These are phyloP conservation scores for Detonula confervacea DNA, from an alignment of 352 stramenopile species.

Conservation along the genomic window DNA sequence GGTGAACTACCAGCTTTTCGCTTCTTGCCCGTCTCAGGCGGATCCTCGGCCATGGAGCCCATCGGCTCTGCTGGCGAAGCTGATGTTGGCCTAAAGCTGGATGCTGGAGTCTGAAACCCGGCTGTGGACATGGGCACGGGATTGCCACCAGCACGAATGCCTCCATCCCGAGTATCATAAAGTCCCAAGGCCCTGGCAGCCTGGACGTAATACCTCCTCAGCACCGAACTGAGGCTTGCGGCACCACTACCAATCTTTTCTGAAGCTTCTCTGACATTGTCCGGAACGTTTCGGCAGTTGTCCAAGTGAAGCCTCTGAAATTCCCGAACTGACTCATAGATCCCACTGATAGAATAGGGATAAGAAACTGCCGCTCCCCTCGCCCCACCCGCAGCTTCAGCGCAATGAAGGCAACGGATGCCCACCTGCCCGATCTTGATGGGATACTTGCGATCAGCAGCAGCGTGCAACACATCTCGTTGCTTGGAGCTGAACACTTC, in stretches of 20 bases:
- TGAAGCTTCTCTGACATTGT: constrained; percentile 54
- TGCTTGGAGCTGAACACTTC: constrained; percentile 76
- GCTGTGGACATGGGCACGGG: constrained; percentile 29
- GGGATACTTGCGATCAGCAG: constrained; percentile 68
- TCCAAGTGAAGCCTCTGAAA: constrained; percentile 80
- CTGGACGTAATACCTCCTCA: constrained; percentile 80
- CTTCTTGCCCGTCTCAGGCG: neutral
- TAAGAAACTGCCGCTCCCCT: constrained; percentile 62
- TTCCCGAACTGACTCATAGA: constrained; percentile 80
- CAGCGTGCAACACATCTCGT: constrained; percentile 62
- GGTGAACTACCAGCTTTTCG: too few species aligned
- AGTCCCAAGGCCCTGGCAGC: constrained; percentile 74
- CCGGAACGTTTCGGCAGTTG: constrained; percentile 64
- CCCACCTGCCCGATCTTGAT: constrained; percentile 74
- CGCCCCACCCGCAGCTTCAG: constrained; percentile 39
- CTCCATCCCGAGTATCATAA: constrained; percentile 58
- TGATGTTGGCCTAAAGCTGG: neutral
- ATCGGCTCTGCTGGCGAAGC: too few species aligned
- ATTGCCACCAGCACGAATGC: constrained; percentile 42
- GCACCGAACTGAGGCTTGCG: constrained; percentile 73
- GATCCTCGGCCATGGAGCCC: neutral
- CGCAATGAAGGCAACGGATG: constrained; percentile 79
- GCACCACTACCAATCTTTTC: constrained; percentile 55
- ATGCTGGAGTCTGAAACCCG: constrained; percentile 10
- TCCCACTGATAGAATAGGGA: constrained; percentile 74